Evolutionary conservation across 208 protist genomes (phyloP).

Genomic region (Trypanosoma mega): DNA sequence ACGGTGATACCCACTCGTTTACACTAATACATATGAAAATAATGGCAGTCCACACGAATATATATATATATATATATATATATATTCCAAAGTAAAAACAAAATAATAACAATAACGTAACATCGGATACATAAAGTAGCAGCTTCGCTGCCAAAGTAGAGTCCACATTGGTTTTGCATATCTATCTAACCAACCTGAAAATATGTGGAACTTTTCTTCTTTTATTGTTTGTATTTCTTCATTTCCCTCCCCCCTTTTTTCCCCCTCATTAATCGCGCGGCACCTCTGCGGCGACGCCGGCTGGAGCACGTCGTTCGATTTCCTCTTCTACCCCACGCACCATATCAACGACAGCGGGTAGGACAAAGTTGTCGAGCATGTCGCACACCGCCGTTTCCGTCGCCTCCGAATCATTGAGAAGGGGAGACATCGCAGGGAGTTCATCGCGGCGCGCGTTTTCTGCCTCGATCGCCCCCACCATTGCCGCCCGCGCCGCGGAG

Average conservation of each 20-base stretch:
- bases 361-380: slow-evolving; percentile 76
- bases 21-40: too few species aligned
- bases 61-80: too few species aligned
- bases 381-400: slow-evolving; percentile 68
- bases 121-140: too few species aligned
- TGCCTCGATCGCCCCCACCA: slow-evolving; percentile 53
- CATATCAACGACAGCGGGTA: slow-evolving; percentile 65
- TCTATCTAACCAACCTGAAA: too few species aligned
- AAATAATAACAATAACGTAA: too few species aligned
- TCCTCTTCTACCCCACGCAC: slow-evolving; percentile 35
- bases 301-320: slow-evolving; percentile 52
- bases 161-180: too few species aligned
- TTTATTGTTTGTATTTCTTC: background rate
- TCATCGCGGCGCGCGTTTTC: slow-evolving; percentile 50
- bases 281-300: slow-evolving; percentile 40
- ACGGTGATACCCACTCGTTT: too few species aligned
- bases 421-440: slow-evolving; percentile 26
- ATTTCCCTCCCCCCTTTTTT: background rate
- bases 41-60: too few species aligned
- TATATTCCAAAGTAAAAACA: too few species aligned
- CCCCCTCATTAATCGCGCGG: background rate
- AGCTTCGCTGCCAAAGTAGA: too few species aligned
- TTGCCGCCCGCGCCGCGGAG: slow-evolving; percentile 57
- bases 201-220: too few species aligned
- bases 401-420: slow-evolving; percentile 19